phyloP scores from a whole-genome alignment of 352 stramenopile genomes.

The Phytophthora foliorum region DNA sequence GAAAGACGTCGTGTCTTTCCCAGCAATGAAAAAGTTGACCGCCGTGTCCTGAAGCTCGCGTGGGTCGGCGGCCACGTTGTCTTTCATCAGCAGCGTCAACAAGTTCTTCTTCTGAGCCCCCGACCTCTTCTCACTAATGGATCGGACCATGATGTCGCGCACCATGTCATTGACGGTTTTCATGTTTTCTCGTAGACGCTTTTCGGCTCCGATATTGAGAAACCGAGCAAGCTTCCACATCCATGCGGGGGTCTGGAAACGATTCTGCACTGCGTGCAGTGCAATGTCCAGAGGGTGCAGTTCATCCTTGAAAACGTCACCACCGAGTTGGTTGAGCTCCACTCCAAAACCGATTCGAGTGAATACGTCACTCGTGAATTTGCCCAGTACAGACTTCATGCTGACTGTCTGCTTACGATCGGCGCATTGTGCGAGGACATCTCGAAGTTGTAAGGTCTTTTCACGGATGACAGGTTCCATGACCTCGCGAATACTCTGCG shows the following conservation, averaged over 20 bases:
- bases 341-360: constrained; percentile 73
- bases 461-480: constrained; percentile 40
- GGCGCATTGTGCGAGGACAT: constrained; percentile 21
- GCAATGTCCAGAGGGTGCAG: constrained; percentile 42
- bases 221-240: constrained; percentile 49
- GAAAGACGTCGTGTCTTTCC: constrained; percentile 60
- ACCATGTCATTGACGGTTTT: constrained; percentile 44
- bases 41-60: constrained; percentile 59
- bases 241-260: constrained; percentile 49
- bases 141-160: constrained; percentile 46
- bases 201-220: constrained; percentile 40
- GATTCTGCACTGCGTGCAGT: constrained; percentile 46
- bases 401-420: constrained; percentile 8
- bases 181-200: constrained; percentile 30
- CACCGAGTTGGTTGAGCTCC: constrained; percentile 47
- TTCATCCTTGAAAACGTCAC: constrained; percentile 19
- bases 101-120: constrained; percentile 27
- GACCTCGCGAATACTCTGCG: constrained; percentile 24
- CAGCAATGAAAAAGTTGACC: constrained; percentile 68
- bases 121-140: constrained; percentile 25
- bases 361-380: constrained; percentile 78
- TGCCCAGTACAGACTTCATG: constrained; percentile 49
- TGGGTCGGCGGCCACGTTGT: constrained; percentile 30
- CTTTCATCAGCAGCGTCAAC: constrained; percentile 45
- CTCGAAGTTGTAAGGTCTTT: constrained; percentile 37